These are phyloP conservation scores for Podila minutissima DNA, from an alignment of 192 early-diverging fungal genomes.

Conservation along the genomic window DNA sequence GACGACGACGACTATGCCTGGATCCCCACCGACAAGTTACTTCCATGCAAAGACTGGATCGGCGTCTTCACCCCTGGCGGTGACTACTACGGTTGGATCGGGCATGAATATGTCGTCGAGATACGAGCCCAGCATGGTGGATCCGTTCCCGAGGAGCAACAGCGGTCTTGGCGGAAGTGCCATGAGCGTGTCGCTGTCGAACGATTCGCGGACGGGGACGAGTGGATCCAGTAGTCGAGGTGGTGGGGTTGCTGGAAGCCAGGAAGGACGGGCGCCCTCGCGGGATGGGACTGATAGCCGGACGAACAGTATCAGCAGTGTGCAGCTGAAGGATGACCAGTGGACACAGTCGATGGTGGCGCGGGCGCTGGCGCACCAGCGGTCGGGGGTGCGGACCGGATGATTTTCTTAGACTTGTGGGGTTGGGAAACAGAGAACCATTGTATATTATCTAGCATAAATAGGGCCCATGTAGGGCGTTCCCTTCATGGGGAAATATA, in stretches of 20 bases:
- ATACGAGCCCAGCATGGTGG: neutral
- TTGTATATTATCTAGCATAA: too few relatives aligned
- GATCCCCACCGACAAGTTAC: neutral
- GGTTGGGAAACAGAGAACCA: too few relatives aligned
- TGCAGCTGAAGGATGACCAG: constrained; percentile 22
- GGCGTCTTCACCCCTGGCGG: too few relatives aligned
- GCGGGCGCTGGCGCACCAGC: constrained; percentile 6
- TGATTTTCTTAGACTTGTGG: too few relatives aligned
- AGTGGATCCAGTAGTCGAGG: neutral
- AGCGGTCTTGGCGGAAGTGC: neutral
- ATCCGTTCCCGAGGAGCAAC: too few relatives aligned
- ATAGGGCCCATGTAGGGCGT: too few relatives aligned
- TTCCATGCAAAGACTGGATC: neutral
- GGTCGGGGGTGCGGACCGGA: too few relatives aligned
- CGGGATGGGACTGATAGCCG: neutral
- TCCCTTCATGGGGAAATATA: too few relatives aligned
- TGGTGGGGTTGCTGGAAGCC: neutral
- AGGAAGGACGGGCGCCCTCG: neutral
- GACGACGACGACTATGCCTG: neutral
- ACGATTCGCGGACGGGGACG: neutral
- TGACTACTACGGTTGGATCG: neutral
- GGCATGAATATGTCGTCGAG: neutral
- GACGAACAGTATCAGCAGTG: constrained; percentile 19
- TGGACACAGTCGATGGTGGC: constrained; percentile 46
- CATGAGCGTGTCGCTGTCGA: neutral